These are phyloP conservation scores for Trametes maxima DNA, from an alignment of 768 basidiomycete genomes.

Conservation along the genomic window DNA sequence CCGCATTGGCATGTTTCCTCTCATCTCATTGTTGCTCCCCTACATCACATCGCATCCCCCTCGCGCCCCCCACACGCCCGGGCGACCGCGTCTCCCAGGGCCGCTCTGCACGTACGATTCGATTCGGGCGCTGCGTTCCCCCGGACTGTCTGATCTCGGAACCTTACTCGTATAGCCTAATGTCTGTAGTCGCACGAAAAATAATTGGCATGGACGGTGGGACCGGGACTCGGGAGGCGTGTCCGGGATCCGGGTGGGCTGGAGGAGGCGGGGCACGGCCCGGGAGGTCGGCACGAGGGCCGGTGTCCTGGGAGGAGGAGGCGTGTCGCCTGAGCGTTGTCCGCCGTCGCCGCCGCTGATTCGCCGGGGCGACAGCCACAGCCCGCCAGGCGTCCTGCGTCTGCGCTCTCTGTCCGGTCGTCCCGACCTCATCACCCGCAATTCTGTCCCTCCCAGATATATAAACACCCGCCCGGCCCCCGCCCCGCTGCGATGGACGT, in stretches of 20 bases:
- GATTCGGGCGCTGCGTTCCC: background rate
- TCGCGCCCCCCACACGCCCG: background rate
- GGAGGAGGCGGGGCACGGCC: background rate
- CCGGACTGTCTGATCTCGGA: background rate
- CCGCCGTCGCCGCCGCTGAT: background rate
- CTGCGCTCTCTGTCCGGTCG: background rate
- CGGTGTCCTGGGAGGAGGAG: too few species aligned
- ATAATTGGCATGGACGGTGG: background rate
- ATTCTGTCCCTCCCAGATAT: background rate
- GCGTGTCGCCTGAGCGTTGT: too few species aligned
- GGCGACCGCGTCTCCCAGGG: background rate
- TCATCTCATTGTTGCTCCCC: background rate
- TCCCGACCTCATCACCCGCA: background rate
- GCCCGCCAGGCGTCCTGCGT: too few species aligned
- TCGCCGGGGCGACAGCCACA: background rate
- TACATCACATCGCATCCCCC: background rate
- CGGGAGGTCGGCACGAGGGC: constrained; percentile 1
- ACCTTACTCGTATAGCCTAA: constrained; percentile 8
- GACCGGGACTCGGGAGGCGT: background rate
- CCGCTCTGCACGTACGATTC: background rate
- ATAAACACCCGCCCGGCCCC: constrained; percentile 6
- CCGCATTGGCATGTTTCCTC: background rate
- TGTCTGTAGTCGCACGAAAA: constrained; percentile 3
- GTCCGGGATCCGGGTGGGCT: background rate
- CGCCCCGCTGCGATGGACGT: constrained; percentile 13